Conservation (phyloP, 139 green algal species). For the Edaphochlamys debaryana region DNA sequence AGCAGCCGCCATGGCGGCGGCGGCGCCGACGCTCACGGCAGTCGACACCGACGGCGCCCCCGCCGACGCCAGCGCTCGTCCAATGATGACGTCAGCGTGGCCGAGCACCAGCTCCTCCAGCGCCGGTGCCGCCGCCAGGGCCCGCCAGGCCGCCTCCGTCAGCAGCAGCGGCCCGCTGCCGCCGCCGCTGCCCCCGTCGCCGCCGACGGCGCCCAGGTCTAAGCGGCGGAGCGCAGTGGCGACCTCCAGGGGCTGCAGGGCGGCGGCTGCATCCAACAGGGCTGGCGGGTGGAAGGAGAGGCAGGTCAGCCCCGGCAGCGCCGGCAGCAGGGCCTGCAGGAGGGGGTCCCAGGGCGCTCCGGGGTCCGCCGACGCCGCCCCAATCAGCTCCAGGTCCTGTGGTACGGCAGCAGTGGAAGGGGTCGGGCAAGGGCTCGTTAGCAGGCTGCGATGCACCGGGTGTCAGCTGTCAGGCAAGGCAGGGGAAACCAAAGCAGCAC, state of each 20-base stretch:
- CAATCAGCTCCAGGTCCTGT: not conserved
- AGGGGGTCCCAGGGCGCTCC: slow-evolving; percentile 21
- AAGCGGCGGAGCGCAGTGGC: not conserved
- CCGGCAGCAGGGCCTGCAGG: not conserved
- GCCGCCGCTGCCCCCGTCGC: no score
- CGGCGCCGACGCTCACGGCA: not conserved
- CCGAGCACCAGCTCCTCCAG: slow-evolving; percentile 26
- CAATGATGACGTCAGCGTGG: not conserved
- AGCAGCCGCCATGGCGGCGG: no score
- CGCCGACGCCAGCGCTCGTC: not conserved
- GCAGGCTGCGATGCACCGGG: not conserved
- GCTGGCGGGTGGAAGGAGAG: slow-evolving; percentile 13
- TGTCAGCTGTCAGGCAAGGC: no score
- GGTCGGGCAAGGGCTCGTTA: no score
- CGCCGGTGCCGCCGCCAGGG: slow-evolving; percentile 4
- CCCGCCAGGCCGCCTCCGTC: slow-evolving; percentile 9
- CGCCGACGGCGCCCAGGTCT: not conserved
- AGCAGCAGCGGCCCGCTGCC: slow-evolving; percentile 9
- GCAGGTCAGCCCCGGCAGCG: not conserved
- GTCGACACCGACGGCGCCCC: not conserved
- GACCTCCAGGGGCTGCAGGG: not conserved
- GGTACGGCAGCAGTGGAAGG: not conserved
- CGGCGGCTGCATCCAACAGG: not conserved
- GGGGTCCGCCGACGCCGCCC: not conserved
- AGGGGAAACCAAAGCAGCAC: no score